phyloP scores from a whole-genome alignment of 2,329 filamentous ascomycete species.

The Alternaria sp. region DNA sequence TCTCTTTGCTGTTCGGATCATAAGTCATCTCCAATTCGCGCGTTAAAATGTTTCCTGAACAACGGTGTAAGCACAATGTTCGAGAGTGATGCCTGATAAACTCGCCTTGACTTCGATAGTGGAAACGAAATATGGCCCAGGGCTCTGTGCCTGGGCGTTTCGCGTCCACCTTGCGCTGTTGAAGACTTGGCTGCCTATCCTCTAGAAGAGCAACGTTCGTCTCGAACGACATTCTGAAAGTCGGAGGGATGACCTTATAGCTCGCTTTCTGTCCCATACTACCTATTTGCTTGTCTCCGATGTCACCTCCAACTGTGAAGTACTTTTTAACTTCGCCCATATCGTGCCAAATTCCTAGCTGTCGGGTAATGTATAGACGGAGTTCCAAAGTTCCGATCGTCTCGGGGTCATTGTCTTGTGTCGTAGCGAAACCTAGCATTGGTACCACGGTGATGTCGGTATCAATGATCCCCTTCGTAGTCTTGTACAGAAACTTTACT shows the following conservation, averaged over 20 bases:
- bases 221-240: conserved; percentile 33
- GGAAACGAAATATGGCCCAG: conserved; percentile 54
- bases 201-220: conserved; percentile 24
- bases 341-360: conserved; percentile 25
- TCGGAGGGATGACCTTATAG: conserved; percentile 31
- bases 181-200: not conserved
- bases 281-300: not conserved
- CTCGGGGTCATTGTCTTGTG: conserved; percentile 19
- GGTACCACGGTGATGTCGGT: conserved; percentile 92
- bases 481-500: conserved; percentile 29
- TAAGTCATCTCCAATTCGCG: conserved; percentile 16
- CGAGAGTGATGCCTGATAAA: not conserved
- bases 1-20: conserved; percentile 15
- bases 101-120: conserved; percentile 49
- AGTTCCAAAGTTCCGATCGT: conserved; percentile 46
- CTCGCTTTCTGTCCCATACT: not conserved
- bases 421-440: conserved; percentile 61
- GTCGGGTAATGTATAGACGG: conserved; percentile 36
- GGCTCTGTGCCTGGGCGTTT: conserved; percentile 46
- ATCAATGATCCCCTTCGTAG: conserved; percentile 69
- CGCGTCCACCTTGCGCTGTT: conserved; percentile 20
- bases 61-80: not conserved
- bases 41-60: conserved; percentile 28
- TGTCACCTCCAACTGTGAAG: not conserved
- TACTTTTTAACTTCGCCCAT: conserved; percentile 23